A percentile compares a stretch with the other conserved stretches of the same genome.
Conservation (phyloP, 2,329 filamentous ascomycete genomes). For the Paracorniculantispora psalliotae region DNA sequence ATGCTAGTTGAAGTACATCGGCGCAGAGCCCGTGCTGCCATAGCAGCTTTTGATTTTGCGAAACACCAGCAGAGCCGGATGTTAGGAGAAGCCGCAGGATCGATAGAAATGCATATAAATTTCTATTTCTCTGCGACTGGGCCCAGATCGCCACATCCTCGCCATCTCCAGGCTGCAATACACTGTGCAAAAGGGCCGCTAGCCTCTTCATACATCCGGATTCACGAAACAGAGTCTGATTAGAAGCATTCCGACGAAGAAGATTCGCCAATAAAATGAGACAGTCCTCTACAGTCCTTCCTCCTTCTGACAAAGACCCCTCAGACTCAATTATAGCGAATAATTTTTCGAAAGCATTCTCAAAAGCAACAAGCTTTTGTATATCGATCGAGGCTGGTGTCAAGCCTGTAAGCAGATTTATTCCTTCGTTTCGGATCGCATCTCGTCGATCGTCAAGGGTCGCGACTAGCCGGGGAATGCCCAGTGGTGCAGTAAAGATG, state of each 20-base stretch:
- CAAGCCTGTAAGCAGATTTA: slow-evolving; percentile 81
- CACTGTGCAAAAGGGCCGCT: slow-evolving; percentile 60
- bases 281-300: slow-evolving; percentile 86
- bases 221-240: slow-evolving; percentile 91
- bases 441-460: slow-evolving; percentile 82
- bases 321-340: slow-evolving; percentile 79
- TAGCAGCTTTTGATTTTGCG: slow-evolving; percentile 79
- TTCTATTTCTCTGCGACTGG: slow-evolving; percentile 75
- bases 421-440: slow-evolving; percentile 79
- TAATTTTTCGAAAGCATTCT: slow-evolving; percentile 84
- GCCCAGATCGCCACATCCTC: slow-evolving; percentile 68
- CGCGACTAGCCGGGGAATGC: slow-evolving; percentile 79
- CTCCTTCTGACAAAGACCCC: slow-evolving; percentile 76
- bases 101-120: slow-evolving; percentile 83
- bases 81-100: slow-evolving; percentile 83
- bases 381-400: slow-evolving; percentile 83
- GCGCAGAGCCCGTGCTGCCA: slow-evolving; percentile 77
- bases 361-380: slow-evolving; percentile 92
- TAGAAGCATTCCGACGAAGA: slow-evolving; percentile 78
- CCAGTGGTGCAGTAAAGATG: slow-evolving; percentile 81
- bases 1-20: slow-evolving; percentile 76
- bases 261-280: slow-evolving; percentile 87
- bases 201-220: slow-evolving; percentile 75
- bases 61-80: slow-evolving; percentile 71
- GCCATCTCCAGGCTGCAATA: slow-evolving; percentile 48